Percentiles rank a stretch among this genome's conserved stretches.
phyloP scores from a whole-genome alignment of 2,329 filamentous ascomycete species.

The Xylariaceae sp. region DNA sequence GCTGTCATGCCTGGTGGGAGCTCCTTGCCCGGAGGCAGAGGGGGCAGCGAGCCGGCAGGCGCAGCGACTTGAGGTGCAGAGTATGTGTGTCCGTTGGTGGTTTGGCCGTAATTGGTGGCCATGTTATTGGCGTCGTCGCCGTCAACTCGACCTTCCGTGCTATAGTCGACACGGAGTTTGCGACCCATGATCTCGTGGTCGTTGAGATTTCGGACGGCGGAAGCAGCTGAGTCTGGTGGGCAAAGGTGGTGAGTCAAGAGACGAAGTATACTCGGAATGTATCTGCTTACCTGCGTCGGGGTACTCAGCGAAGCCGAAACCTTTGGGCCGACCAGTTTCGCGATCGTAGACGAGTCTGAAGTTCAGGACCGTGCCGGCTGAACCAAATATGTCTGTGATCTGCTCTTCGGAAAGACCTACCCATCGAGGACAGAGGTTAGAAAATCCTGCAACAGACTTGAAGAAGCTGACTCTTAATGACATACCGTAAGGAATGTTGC shows the following conservation, averaged over 20 bases:
- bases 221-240: slow-evolving; percentile 68
- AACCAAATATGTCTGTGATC: slow-evolving; percentile 89
- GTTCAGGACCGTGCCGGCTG: slow-evolving; percentile 83
- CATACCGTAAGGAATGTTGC: slow-evolving; percentile 76
- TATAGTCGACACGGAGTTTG: slow-evolving; percentile 92
- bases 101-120: slow-evolving; percentile 18
- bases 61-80: slow-evolving; percentile 27
- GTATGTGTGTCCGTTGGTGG: slow-evolving; percentile 31
- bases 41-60: slow-evolving; percentile 59
- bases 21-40: slow-evolving; percentile 79
- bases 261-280: neutral
- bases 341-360: slow-evolving; percentile 94
- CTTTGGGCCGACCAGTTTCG: slow-evolving; percentile 90
- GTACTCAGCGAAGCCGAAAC: slow-evolving; percentile 95
- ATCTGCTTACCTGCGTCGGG: slow-evolving; percentile 70
- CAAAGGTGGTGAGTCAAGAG: slow-evolving; percentile 6
- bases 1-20: slow-evolving; percentile 78
- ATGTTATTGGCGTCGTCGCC: slow-evolving; percentile 49
- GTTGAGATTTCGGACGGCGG: slow-evolving; percentile 91
- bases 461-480: neutral
- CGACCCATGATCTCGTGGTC: slow-evolving; percentile 93
- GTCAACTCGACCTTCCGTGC: slow-evolving; percentile 78
- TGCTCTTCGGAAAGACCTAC: slow-evolving; percentile 94
- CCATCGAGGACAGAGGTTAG: too few relatives aligned
- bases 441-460: too few relatives aligned